Conservation (phyloP, 2,329 filamentous ascomycete species). For the Niveomyces coronatus region DNA sequence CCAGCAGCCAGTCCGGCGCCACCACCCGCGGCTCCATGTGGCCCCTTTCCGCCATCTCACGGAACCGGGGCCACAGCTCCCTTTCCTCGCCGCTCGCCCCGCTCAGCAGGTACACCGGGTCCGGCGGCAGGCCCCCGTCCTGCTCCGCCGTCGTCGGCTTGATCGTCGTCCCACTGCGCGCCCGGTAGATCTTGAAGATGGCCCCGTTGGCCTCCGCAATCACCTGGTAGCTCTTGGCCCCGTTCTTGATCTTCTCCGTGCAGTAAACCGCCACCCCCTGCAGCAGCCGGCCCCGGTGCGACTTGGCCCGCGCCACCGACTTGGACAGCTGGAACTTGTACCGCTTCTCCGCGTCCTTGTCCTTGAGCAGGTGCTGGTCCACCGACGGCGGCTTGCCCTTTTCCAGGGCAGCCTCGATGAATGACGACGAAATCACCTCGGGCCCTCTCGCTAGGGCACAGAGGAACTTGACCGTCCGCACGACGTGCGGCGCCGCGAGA, state of each 20-base stretch:
- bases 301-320: constrained; percentile 58
- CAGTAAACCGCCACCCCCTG: constrained; percentile 73
- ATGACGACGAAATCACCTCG: constrained; percentile 64
- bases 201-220: constrained; percentile 89
- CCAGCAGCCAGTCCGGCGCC: constrained; percentile 78
- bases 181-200: constrained; percentile 65
- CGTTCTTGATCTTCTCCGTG: constrained; percentile 67
- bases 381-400: constrained; percentile 54
- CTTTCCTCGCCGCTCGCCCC: constrained; percentile 57
- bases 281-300: constrained; percentile 68
- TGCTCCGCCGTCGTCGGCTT: constrained; percentile 55
- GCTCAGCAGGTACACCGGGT: constrained; percentile 76
- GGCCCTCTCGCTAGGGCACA: constrained; percentile 75
- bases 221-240: constrained; percentile 70
- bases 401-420: constrained; percentile 68
- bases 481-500: constrained; percentile 74
- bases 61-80: constrained; percentile 70
- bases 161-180: constrained; percentile 58
- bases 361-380: constrained; percentile 57
- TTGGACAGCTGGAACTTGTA: constrained; percentile 60
- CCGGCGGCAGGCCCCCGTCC: constrained; percentile 48
- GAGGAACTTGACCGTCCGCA: constrained; percentile 90
- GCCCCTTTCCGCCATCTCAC: constrained; percentile 64
- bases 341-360: constrained; percentile 61
- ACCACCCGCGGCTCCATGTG: constrained; percentile 77